A percentile compares a stretch with the other conserved stretches of the same genome.
Conservation (phyloP, 75 land plant species). For the Gnetum montanum region DNA sequence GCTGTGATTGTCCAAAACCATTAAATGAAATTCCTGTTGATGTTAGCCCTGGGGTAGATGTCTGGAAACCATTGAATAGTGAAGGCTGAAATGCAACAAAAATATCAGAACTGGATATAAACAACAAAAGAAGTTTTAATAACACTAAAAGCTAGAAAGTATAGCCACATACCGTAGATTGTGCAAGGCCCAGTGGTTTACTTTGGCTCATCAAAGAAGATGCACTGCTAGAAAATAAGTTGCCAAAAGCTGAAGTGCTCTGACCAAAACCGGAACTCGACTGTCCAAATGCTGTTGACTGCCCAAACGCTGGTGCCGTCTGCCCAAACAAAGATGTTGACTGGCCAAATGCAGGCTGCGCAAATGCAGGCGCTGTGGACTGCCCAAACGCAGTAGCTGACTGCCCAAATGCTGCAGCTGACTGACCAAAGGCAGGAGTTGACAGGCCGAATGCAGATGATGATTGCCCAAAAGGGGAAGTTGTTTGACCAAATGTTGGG, state of each 20-base stretch:
- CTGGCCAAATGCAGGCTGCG: background rate
- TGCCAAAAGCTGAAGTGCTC: constrained; percentile 28
- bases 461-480: constrained; percentile 22
- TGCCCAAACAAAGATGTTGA: constrained; percentile 19
- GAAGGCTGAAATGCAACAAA: constrained; percentile 29
- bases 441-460: constrained; percentile 34
- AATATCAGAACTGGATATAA: background rate
- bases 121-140: no score
- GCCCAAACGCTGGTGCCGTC: constrained; percentile 17
- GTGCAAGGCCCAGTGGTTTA: constrained; percentile 33
- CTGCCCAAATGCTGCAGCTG: constrained; percentile 19
- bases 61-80: constrained; percentile 31
- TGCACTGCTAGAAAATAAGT: constrained; percentile 29
- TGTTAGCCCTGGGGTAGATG: constrained; percentile 25
- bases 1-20: constrained; percentile 39
- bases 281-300: background rate
- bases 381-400: constrained; percentile 16
- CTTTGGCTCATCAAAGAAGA: constrained; percentile 28
- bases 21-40: constrained; percentile 31
- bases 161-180: constrained; percentile 35
- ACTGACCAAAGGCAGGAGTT: constrained; percentile 26
- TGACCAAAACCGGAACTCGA: constrained; percentile 17
- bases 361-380: no score
- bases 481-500: constrained; percentile 40
- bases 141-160: background rate